These are phyloP conservation scores for Candida labiduridarum DNA, from an alignment of 1,139 yeast genomes.

Conservation along the genomic window DNA sequence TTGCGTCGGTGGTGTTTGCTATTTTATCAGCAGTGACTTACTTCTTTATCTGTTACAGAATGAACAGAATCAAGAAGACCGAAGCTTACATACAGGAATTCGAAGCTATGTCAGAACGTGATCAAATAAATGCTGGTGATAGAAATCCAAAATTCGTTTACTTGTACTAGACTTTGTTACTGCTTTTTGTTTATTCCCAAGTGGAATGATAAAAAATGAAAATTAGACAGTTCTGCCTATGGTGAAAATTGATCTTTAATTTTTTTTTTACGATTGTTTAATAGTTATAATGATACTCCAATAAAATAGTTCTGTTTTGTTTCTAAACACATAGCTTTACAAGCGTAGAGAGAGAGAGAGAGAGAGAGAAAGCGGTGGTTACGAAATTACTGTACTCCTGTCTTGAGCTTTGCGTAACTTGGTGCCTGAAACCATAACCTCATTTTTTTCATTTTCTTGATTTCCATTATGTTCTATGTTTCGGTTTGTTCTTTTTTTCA, in stretches of 20 bases:
- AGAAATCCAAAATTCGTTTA: slow-evolving; percentile 59
- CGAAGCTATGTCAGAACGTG: slow-evolving; percentile 47
- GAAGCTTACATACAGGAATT: slow-evolving; percentile 43
- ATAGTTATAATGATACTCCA: too few relatives aligned
- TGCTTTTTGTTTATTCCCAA: not conserved
- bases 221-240: not conserved
- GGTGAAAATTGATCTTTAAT: too few relatives aligned
- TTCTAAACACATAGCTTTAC: too few relatives aligned
- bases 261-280: too few relatives aligned
- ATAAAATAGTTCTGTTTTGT: too few relatives aligned
- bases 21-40: slow-evolving; percentile 48
- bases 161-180: slow-evolving; percentile 25
- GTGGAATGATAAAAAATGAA: not conserved
- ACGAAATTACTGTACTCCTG: not conserved
- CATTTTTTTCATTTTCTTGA: not conserved
- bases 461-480: not conserved
- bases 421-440: not conserved
- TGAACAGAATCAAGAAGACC: slow-evolving; percentile 45
- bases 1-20: slow-evolving; percentile 57
- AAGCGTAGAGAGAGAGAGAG: not conserved
- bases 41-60: slow-evolving; percentile 37
- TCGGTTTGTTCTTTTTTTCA: not conserved
- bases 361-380: not conserved
- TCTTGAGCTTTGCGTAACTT: not conserved
- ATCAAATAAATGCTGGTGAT: slow-evolving; percentile 61